Percentiles rank a stretch among this genome's conserved stretches.
These are phyloP conservation scores for Paramyrothecium roridum DNA, from an alignment of 2,329 filamentous ascomycete species.

Conservation along the genomic window DNA sequence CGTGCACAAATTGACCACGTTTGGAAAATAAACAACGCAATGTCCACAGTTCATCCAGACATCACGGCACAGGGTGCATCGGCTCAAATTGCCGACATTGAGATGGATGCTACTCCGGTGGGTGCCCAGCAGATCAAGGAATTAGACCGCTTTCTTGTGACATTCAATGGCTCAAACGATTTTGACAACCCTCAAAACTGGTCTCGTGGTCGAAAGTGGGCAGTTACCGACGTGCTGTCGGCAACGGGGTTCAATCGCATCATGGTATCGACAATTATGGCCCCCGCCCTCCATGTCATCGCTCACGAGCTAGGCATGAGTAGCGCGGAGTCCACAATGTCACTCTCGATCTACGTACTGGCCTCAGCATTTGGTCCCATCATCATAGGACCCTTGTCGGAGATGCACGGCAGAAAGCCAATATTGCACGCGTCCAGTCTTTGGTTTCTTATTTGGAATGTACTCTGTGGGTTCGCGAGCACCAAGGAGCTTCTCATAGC, in stretches of 20 bases:
- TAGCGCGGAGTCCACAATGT: slow-evolving; percentile 42
- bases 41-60: not conserved
- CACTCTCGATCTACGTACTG: slow-evolving; percentile 39
- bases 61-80: not conserved
- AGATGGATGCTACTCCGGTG: not conserved
- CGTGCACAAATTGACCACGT: too few relatives aligned
- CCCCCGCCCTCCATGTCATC: slow-evolving; percentile 46
- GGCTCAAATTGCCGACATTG: not conserved
- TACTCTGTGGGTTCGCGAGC: slow-evolving; percentile 38
- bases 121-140: not conserved
- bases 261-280: slow-evolving; percentile 50
- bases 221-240: slow-evolving; percentile 44
- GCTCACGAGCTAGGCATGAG: slow-evolving; percentile 49
- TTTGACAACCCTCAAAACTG: slow-evolving; percentile 35
- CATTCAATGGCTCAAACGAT: slow-evolving; percentile 23
- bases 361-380: slow-evolving; percentile 41
- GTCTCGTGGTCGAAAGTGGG: slow-evolving; percentile 41
- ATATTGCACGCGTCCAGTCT: slow-evolving; percentile 42
- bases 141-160: slow-evolving; percentile 18
- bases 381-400: slow-evolving; percentile 40
- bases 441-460: slow-evolving; percentile 48
- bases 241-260: slow-evolving; percentile 49
- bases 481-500: slow-evolving; percentile 37
- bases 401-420: slow-evolving; percentile 41
- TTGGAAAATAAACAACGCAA: not conserved